These are phyloP conservation scores for Rhynchosporium agropyri DNA, from an alignment of 2,329 filamentous ascomycete genomes.

Conservation along the genomic window DNA sequence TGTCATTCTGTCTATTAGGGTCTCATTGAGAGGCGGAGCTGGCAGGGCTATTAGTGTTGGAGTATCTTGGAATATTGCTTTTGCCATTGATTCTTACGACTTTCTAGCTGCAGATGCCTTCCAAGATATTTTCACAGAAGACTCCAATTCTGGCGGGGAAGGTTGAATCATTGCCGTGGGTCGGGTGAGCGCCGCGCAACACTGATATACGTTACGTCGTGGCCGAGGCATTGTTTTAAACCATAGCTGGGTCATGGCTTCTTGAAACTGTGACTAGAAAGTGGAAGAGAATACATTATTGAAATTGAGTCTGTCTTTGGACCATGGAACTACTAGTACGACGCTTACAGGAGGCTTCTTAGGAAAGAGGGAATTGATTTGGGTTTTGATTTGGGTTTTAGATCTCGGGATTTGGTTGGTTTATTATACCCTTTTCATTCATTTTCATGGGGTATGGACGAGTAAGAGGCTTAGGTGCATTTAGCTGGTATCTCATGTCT, in stretches of 20 bases:
- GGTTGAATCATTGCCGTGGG: slow-evolving; percentile 4
- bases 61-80: too few relatives aligned
- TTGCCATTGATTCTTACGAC: too few relatives aligned
- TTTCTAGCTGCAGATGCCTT: slow-evolving; percentile 33
- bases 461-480: slow-evolving; percentile 1
- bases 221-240: too few relatives aligned
- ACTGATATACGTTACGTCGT: neutral
- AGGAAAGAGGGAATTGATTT: neutral
- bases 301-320: neutral
- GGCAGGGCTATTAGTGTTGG: too few relatives aligned
- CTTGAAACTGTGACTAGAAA: neutral
- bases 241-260: too few relatives aligned
- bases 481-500: neutral
- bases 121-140: slow-evolving; percentile 30
- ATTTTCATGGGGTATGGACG: neutral
- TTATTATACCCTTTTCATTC: slow-evolving; percentile 10
- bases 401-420: neutral
- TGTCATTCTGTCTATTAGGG: too few relatives aligned
- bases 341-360: slow-evolving; percentile 23
- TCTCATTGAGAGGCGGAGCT: too few relatives aligned
- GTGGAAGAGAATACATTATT: neutral
- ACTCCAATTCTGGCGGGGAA: slow-evolving; percentile 9
- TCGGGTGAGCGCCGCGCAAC: neutral
- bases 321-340: slow-evolving; percentile 8
- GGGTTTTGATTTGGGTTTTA: neutral